Conservation (phyloP, 2,329 filamentous ascomycete genomes). For the Aspergillus sp. region DNA sequence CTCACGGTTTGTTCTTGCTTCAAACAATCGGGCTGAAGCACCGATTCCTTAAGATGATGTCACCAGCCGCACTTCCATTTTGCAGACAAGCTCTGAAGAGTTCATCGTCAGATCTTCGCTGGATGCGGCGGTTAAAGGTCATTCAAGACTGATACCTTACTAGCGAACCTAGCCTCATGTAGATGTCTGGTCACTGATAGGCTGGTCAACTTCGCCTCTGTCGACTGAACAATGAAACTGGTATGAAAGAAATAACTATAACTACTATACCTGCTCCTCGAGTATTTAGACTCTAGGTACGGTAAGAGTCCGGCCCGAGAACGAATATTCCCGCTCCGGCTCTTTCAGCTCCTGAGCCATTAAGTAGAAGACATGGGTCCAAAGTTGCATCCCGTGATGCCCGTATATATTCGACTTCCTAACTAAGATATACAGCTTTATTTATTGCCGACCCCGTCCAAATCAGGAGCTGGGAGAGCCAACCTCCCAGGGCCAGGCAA, state of each 20-base stretch:
- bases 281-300: not conserved
- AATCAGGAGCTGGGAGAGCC: conserved; percentile 11
- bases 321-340: not conserved
- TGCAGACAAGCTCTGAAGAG: not conserved
- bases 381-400: not conserved
- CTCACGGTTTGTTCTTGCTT: not conserved
- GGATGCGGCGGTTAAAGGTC: not conserved
- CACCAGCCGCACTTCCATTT: not conserved
- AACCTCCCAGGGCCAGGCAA: not conserved
- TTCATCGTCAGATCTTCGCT: not conserved
- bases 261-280: too few relatives aligned
- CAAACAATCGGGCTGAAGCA: not conserved
- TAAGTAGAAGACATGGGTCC: not conserved
- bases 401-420: not conserved
- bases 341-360: not conserved
- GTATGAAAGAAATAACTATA: too few relatives aligned
- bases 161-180: not conserved
- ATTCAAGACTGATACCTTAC: not conserved
- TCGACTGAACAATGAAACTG: not conserved
- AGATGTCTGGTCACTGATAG: not conserved
- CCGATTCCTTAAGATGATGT: not conserved
- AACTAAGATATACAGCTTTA: conserved; percentile 1
- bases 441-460: not conserved
- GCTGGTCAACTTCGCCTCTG: not conserved
- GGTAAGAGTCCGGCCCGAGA: not conserved